Percentiles rank a stretch among this genome's conserved stretches.
These are phyloP conservation scores for Komagataella pastoris DNA, from an alignment of 805 yeast species.

Conservation along the genomic window DNA sequence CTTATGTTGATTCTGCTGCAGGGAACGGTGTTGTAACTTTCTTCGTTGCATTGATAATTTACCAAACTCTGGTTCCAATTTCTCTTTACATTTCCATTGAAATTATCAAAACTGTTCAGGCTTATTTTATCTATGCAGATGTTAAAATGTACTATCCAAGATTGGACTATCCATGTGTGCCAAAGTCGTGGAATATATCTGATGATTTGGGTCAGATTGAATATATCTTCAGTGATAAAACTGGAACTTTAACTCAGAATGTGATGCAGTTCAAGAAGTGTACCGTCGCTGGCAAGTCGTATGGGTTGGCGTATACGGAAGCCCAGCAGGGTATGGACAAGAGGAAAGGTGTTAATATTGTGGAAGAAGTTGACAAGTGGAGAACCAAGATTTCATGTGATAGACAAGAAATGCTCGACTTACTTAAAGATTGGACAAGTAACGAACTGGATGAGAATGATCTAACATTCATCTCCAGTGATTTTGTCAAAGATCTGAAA, in stretches of 20 bases:
- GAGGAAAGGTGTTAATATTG: conserved; percentile 50
- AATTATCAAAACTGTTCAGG: conserved; percentile 66
- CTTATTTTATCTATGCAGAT: conserved; percentile 63
- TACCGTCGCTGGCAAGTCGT: conserved; percentile 50
- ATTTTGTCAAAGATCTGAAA: conserved; percentile 38
- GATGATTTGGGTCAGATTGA: conserved; percentile 81
- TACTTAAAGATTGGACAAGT: conserved; percentile 24
- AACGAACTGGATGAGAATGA: conserved; percentile 36
- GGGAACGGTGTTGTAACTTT: conserved; percentile 55
- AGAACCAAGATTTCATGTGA: conserved; percentile 26
- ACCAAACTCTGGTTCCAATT: conserved; percentile 70
- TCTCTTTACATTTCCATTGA: conserved; percentile 71
- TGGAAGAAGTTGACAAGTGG: conserved; percentile 29
- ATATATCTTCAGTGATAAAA: conserved; percentile 70
- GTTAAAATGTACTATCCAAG: conserved; percentile 53
- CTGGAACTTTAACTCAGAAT: conserved; percentile 76
- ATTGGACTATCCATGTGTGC: conserved; percentile 65
- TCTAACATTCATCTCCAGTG: conserved; percentile 51
- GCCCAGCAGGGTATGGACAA: conserved; percentile 63
- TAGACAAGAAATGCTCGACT: conserved; percentile 30
- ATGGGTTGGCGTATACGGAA: conserved; percentile 69
- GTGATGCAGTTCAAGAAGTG: conserved; percentile 76
- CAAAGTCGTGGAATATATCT: conserved; percentile 73
- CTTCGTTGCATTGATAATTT: conserved; percentile 59
- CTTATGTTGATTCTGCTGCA: conserved; percentile 46